phyloP scores from a whole-genome alignment of 2,329 filamentous ascomycete species.

The Nothomitra cinnamomea region DNA sequence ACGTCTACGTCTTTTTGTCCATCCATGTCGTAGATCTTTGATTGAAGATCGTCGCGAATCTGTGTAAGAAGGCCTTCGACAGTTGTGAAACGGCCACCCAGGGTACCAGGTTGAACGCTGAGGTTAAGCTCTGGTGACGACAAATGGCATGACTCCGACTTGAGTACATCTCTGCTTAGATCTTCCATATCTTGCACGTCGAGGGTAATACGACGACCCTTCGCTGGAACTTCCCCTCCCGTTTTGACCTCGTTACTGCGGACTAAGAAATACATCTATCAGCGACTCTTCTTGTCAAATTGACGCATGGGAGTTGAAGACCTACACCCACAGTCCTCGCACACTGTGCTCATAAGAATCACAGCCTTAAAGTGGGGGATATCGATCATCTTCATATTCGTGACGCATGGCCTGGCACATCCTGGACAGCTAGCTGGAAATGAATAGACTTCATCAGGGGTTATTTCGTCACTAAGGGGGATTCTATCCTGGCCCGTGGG shows the following conservation, averaged over 20 bases:
- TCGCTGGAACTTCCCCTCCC: constrained; percentile 74
- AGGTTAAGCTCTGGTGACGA: constrained; percentile 77
- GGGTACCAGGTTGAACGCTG: constrained; percentile 77
- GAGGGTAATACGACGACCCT: constrained; percentile 70
- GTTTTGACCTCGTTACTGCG: constrained; percentile 96
- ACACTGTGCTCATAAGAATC: constrained; percentile 85
- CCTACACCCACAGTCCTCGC: constrained; percentile 64
- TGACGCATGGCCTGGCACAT: constrained; percentile 69
- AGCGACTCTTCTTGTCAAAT: neutral
- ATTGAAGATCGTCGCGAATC: constrained; percentile 74
- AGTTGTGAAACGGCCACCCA: constrained; percentile 92
- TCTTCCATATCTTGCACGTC: constrained; percentile 53
- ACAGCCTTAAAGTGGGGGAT: constrained; percentile 98
- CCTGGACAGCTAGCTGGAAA: constrained; percentile 87
- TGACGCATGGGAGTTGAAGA: constrained; percentile 1
- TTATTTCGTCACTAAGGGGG: constrained; percentile 54
- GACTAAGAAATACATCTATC: constrained; percentile 25
- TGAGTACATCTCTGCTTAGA: constrained; percentile 82
- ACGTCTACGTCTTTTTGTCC: constrained; percentile 20
- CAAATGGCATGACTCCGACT: constrained; percentile 81
- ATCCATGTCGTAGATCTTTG: constrained; percentile 67
- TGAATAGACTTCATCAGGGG: constrained; percentile 81
- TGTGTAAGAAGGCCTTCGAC: constrained; percentile 88
- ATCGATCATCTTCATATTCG: constrained; percentile 97
- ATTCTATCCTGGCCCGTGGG: constrained; percentile 27